Evolutionary conservation across 176 grass and related monocot species (phyloP).

Genomic region (Eragrostis curvula): DNA sequence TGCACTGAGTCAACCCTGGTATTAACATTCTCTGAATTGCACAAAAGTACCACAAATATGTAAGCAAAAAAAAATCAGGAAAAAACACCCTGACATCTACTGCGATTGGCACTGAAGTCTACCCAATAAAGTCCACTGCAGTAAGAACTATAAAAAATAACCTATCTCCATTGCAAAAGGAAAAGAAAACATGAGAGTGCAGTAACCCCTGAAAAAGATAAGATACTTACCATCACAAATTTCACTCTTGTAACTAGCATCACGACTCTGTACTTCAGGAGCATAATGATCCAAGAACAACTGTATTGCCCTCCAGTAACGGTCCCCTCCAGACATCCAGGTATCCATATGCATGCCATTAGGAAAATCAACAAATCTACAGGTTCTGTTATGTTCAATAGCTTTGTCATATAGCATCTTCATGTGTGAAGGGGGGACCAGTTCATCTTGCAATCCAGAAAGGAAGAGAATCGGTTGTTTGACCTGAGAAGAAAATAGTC

Average conservation of each 20-base stretch:
- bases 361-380: conserved; percentile 96
- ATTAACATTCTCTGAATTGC: conserved; percentile 25
- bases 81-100: conserved; percentile 6
- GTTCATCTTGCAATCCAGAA: conserved; percentile 96
- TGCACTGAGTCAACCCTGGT: background rate
- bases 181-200: conserved; percentile 9
- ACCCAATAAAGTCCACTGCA: conserved; percentile 27
- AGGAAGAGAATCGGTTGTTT: conserved; percentile 92
- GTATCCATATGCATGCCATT: conserved; percentile 99
- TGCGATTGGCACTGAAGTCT: background rate
- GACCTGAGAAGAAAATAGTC: conserved; percentile 52
- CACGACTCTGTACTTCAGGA: conserved; percentile 50
- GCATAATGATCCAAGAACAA: conserved; percentile 75
- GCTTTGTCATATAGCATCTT: conserved; percentile 73
- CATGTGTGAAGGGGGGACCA: conserved; percentile 94
- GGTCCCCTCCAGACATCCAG: conserved; percentile 83
- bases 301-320: conserved; percentile 95
- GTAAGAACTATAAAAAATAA: conserved; percentile 14
- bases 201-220: conserved; percentile 2
- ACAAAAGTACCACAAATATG: background rate
- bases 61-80: background rate
- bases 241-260: conserved; percentile 54
- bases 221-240: conserved; percentile 59
- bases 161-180: background rate
- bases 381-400: conserved; percentile 60